A percentile compares a stretch with the other conserved stretches of the same genome.
Evolutionary conservation across 441 rosid genomes (phyloP).

Genomic region (Theobroma grandiflorum): DNA sequence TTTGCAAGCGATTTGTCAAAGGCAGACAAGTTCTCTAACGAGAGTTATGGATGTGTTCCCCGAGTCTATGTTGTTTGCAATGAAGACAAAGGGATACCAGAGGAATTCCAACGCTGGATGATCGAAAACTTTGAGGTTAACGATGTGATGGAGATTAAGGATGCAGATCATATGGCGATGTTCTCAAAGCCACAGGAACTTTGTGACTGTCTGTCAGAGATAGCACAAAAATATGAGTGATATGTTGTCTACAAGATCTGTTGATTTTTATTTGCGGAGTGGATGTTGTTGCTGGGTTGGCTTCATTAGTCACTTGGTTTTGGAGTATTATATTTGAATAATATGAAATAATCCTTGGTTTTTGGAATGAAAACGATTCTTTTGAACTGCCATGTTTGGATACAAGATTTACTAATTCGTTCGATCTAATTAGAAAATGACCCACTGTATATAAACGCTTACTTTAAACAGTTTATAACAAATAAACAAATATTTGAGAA

Average conservation of each 20-base stretch:
- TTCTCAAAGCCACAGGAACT: constrained; percentile 54
- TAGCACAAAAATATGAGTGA: constrained; percentile 25
- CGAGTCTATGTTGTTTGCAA: constrained; percentile 52
- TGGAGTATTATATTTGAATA: no score
- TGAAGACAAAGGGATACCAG: constrained; percentile 45
- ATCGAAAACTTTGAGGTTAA: constrained; percentile 44
- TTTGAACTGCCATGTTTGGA: no score
- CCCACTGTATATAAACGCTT: no score
- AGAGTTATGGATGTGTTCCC: constrained; percentile 48
- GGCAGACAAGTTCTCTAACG: constrained; percentile 35
- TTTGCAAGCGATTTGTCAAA: constrained; percentile 45
- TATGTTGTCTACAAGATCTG: neutral
- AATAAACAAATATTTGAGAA: no score
- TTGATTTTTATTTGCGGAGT: neutral
- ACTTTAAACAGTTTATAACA: no score
- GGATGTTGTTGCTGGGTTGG: no score
- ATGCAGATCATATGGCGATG: constrained; percentile 71
- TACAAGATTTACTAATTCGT: no score
- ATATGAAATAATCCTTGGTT: no score
- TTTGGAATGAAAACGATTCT: no score
- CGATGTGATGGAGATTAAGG: constrained; percentile 49
- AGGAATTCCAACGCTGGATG: constrained; percentile 59
- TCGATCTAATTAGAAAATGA: no score
- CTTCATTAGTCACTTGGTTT: no score
- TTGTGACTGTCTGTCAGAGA: constrained; percentile 29